A percentile compares a stretch with the other conserved stretches of the same genome.
phyloP scores from a whole-genome alignment of 2,329 filamentous ascomycete genomes.

The Epichloe amarillans region DNA sequence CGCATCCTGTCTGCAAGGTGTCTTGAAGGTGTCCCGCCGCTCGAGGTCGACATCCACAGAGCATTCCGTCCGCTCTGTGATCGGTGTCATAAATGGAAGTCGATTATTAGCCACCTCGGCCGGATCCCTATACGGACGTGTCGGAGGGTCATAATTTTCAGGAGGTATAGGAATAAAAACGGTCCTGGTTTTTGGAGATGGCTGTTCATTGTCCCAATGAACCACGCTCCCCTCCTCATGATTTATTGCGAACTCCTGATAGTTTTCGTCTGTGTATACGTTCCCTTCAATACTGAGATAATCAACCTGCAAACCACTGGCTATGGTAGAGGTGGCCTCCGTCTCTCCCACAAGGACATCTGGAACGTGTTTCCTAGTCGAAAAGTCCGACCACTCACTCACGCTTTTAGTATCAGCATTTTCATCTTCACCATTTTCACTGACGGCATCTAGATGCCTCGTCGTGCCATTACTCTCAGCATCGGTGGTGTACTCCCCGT shows the following conservation, averaged over 20 bases:
- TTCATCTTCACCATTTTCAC: conserved; percentile 33
- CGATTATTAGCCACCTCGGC: conserved; percentile 74
- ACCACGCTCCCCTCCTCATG: conserved; percentile 21
- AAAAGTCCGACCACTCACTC: conserved; percentile 85
- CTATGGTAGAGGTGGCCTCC: conserved; percentile 19
- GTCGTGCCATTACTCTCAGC: conserved; percentile 76
- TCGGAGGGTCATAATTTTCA: conserved; percentile 73
- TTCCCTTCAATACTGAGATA: background rate
- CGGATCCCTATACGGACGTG: conserved; percentile 68
- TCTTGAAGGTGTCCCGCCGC: conserved; percentile 54
- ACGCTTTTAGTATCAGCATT: conserved; percentile 47
- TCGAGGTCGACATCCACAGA: conserved; percentile 59
- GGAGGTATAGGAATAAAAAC: conserved; percentile 70
- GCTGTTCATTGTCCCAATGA: conserved; percentile 28
- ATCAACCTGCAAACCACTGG: conserved; percentile 2
- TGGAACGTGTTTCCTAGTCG: conserved; percentile 57
- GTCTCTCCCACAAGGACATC: conserved; percentile 22
- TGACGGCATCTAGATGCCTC: conserved; percentile 40
- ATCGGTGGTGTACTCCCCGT: conserved; percentile 70
- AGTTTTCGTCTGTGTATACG: background rate
- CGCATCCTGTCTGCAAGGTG: conserved; percentile 50
- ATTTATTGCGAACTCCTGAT: conserved; percentile 21
- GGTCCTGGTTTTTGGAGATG: conserved; percentile 42
- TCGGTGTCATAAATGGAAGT: conserved; percentile 96
- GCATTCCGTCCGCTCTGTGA: conserved; percentile 87